Conservation (phyloP, 768 basidiomycete species). For the Xerocomellus chrysenteron region DNA sequence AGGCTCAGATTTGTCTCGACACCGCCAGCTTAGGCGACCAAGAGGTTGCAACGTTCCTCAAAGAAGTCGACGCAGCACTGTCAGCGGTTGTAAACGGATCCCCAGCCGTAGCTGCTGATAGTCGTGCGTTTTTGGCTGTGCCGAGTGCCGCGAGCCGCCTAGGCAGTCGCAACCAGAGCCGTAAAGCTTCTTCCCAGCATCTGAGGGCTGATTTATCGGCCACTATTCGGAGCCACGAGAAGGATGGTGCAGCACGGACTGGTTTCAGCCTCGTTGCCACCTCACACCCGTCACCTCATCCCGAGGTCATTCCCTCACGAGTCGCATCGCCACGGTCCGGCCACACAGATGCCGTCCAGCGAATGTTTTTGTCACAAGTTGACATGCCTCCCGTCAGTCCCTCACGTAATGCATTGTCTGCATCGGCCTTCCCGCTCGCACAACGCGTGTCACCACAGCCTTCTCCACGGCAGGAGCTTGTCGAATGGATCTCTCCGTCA, state of each 20-base stretch:
- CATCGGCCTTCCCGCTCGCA: constrained; percentile 13
- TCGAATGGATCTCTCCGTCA: constrained; percentile 24
- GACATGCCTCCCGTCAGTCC: constrained; percentile 13
- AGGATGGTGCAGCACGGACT: constrained; percentile 23
- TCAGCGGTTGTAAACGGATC: constrained; percentile 26
- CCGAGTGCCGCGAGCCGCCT: constrained; percentile 26
- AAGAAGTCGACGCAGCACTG: constrained; percentile 31
- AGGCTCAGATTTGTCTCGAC: constrained; percentile 32
- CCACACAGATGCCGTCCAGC: constrained; percentile 20
- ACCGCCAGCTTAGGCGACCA: constrained; percentile 31
- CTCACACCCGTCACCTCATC: constrained; percentile 20
- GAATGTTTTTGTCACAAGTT: constrained; percentile 21
- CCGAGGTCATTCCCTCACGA: constrained; percentile 28
- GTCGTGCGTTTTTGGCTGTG: constrained; percentile 31
- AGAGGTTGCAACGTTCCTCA: constrained; percentile 32
- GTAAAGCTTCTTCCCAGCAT: constrained; percentile 31
- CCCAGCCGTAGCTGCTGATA: constrained; percentile 30
- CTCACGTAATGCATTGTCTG: constrained; percentile 12
- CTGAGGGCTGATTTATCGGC: constrained; percentile 31
- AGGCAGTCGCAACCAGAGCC: constrained; percentile 29
- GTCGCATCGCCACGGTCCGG: constrained; percentile 18
- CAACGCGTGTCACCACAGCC: constrained; percentile 32
- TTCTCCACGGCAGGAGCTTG: constrained; percentile 26
- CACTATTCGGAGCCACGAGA: constrained; percentile 27
- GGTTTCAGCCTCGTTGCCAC: constrained; percentile 34